phyloP scores from a whole-genome alignment of 805 yeast species.

The Komagataella populi region DNA sequence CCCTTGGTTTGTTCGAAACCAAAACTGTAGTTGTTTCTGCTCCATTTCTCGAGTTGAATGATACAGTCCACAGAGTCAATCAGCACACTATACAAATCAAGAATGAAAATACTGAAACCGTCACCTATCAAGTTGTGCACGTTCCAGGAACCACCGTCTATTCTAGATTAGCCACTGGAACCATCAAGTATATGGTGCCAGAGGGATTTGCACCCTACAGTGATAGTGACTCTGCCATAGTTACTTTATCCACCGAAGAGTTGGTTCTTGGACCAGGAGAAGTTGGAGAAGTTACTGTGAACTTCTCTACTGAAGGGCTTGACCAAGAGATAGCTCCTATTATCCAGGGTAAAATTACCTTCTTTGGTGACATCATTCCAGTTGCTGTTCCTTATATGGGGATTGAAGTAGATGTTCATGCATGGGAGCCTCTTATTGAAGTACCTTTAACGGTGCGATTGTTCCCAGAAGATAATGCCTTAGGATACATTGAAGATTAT shows the following conservation, averaged over 20 bases:
- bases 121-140: constrained; percentile 2
- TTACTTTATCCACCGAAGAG: constrained; percentile 1
- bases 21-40: constrained; percentile 4
- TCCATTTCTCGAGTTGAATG: constrained; percentile 5
- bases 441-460: background rate
- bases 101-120: constrained; percentile 4
- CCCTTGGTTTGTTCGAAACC: constrained; percentile 5
- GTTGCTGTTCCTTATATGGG: constrained; percentile 8
- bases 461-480: background rate
- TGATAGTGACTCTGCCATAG: constrained; percentile 1
- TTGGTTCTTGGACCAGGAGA: constrained; percentile 4
- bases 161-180: background rate
- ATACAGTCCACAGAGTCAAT: constrained; percentile 5
- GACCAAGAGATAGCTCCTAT: constrained; percentile 1
- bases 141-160: constrained; percentile 2
- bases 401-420: constrained; percentile 4
- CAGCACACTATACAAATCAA: constrained; percentile 5
- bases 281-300: constrained; percentile 3
- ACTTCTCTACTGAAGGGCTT: background rate
- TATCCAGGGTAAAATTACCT: constrained; percentile 5
- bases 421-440: constrained; percentile 4
- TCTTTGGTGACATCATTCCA: constrained; percentile 7
- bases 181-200: background rate
- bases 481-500: background rate
- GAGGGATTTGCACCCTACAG: background rate